phyloP scores from a whole-genome alignment of 208 protist species.

The Strigomonas culicis region DNA sequence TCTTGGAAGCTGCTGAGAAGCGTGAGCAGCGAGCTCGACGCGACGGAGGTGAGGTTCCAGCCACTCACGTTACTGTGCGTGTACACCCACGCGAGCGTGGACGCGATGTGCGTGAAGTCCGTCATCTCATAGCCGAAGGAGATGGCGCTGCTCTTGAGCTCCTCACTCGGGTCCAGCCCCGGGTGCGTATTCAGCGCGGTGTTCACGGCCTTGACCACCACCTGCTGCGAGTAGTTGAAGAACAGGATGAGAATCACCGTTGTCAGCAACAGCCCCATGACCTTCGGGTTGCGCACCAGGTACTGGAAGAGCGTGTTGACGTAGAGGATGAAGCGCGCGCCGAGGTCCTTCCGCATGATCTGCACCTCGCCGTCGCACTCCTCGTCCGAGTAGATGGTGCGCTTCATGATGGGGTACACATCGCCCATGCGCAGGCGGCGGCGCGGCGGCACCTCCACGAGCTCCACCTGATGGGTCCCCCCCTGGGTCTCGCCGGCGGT shows the following conservation, averaged over 20 bases:
- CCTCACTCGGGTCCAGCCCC: conserved; percentile 42
- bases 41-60: conserved; percentile 21
- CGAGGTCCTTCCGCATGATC: conserved; percentile 32
- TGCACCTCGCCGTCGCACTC: conserved; percentile 36
- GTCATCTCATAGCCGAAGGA: conserved; percentile 40
- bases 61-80: conserved; percentile 20
- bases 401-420: conserved; percentile 57
- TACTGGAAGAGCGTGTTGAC: conserved; percentile 44
- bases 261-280: conserved; percentile 44
- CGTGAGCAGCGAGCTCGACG: conserved; percentile 24
- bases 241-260: conserved; percentile 47
- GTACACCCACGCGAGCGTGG: conserved; percentile 34
- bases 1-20: conserved; percentile 25
- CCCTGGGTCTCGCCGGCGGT: neutral
- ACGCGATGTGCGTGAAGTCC: conserved; percentile 25
- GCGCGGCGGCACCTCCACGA: conserved; percentile 10
- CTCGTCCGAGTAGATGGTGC: conserved; percentile 56
- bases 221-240: conserved; percentile 56
- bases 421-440: conserved; percentile 35
- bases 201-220: conserved; percentile 38
- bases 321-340: conserved; percentile 44
- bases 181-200: conserved; percentile 38
- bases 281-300: conserved; percentile 46
- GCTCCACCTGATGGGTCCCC: neutral
- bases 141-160: conserved; percentile 33